Conservation (phyloP, 2,329 filamentous ascomycete species). For the Colletotrichum agaves region DNA sequence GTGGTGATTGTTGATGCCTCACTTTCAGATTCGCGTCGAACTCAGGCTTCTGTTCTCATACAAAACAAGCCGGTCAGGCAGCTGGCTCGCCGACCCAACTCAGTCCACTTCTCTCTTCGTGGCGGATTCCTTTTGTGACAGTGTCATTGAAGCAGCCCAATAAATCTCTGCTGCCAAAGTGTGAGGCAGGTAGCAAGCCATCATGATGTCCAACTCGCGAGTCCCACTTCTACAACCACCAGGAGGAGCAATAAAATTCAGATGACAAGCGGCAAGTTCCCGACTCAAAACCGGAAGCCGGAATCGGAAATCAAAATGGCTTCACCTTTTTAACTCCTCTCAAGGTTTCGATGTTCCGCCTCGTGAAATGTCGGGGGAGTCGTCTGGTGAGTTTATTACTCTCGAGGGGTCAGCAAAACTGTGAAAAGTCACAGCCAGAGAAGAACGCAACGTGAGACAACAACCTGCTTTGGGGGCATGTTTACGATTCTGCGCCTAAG, state of each 20-base stretch:
- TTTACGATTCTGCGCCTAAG: background rate
- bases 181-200: no score
- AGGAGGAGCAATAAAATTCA: background rate
- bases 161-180: no score
- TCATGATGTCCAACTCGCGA: background rate
- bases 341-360: background rate
- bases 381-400: no score
- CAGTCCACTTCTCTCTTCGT: no score
- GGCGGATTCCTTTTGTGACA: no score
- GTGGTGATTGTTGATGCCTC: slow-evolving; percentile 2
- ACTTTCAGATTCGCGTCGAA: background rate
- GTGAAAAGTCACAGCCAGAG: no score
- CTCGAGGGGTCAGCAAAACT: no score
- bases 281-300: background rate
- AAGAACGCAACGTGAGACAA: no score
- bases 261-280: slow-evolving; percentile 28
- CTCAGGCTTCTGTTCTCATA: background rate
- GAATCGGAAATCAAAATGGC: background rate
- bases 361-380: background rate
- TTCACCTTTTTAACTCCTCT: background rate
- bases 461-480: background rate
- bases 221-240: slow-evolving; percentile 4
- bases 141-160: no score
- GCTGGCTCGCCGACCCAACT: no score
- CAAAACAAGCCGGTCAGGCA: background rate